A percentile compares a stretch with the other conserved stretches of the same genome.
Evolutionary conservation across 345 rosid genomes (phyloP).

Genomic region (Populus euphratica): DNA sequence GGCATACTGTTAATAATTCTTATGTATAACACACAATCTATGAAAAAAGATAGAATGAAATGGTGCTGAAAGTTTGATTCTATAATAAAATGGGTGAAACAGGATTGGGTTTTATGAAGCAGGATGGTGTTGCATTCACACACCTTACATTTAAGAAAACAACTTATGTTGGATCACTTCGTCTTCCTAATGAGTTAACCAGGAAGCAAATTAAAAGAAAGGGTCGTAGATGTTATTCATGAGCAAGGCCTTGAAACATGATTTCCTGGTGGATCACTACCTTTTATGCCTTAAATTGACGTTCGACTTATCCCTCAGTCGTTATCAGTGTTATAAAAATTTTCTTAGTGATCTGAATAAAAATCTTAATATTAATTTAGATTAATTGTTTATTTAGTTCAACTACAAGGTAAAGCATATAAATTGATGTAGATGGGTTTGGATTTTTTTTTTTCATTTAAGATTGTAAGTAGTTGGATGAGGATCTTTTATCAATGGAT

Average conservation of each 20-base stretch:
- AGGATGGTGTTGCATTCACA: conserved; percentile 37
- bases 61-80: no score
- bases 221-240: conserved; percentile 18
- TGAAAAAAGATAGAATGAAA: no score
- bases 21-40: no score
- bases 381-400: no score
- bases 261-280: neutral
- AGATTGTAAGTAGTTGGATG: no score
- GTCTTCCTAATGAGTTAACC: conserved; percentile 19
- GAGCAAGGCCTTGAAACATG: conserved; percentile 36
- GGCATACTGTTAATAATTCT: no score
- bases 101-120: conserved; percentile 37
- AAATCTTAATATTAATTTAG: no score
- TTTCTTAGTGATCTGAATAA: no score
- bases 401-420: no score
- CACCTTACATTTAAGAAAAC: conserved; percentile 39
- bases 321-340: neutral
- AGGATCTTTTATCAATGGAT: no score
- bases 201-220: conserved; percentile 19
- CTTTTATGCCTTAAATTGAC: neutral
- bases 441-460: no score
- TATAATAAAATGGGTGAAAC: neutral
- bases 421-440: no score
- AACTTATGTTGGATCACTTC: conserved; percentile 29
- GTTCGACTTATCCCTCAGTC: neutral